phyloP scores from a whole-genome alignment of 768 basidiomycete genomes.

The Boletus pseudo-olivaceus region DNA sequence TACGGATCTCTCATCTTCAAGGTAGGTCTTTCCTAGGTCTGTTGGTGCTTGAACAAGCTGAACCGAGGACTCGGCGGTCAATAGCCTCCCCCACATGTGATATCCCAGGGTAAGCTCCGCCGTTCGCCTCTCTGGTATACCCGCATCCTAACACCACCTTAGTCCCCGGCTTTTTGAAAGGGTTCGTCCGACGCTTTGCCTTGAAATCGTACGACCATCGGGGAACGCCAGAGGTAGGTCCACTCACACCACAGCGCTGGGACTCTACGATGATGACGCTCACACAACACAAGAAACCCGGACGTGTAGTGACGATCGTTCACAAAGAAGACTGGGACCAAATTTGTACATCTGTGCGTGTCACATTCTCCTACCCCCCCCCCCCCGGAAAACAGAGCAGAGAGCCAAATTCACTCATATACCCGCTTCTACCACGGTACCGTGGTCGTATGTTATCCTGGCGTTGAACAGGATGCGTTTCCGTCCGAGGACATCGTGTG shows the following conservation, averaged over 20 bases:
- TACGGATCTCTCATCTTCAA: slow-evolving; percentile 94
- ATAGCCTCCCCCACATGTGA: slow-evolving; percentile 82
- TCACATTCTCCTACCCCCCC: not conserved
- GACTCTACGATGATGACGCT: slow-evolving; percentile 78
- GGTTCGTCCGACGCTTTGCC: slow-evolving; percentile 85
- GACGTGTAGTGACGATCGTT: slow-evolving; percentile 85
- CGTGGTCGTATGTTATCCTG: not conserved
- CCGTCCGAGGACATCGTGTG: slow-evolving; percentile 42
- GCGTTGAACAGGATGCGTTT: slow-evolving; percentile 19
- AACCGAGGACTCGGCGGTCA: not conserved
- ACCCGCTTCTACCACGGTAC: no score
- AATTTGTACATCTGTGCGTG: slow-evolving; percentile 58
- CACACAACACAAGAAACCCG: slow-evolving; percentile 55
- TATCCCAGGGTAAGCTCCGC: slow-evolving; percentile 51
- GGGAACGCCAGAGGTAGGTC: slow-evolving; percentile 73
- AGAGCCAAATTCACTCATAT: not conserved
- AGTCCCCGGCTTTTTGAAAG: slow-evolving; percentile 85
- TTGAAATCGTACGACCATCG: slow-evolving; percentile 91
- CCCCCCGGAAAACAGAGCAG: not conserved
- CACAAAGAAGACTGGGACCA: slow-evolving; percentile 83
- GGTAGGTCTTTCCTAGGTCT: slow-evolving; percentile 29
- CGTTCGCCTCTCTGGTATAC: no score
- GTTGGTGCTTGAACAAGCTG: not conserved
- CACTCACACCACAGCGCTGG: slow-evolving; percentile 54
- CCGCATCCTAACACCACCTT: not conserved